Base-by-base conservation (phyloP, 73 alveolate genomes). In the Durusdinium trenchii region DNA sequence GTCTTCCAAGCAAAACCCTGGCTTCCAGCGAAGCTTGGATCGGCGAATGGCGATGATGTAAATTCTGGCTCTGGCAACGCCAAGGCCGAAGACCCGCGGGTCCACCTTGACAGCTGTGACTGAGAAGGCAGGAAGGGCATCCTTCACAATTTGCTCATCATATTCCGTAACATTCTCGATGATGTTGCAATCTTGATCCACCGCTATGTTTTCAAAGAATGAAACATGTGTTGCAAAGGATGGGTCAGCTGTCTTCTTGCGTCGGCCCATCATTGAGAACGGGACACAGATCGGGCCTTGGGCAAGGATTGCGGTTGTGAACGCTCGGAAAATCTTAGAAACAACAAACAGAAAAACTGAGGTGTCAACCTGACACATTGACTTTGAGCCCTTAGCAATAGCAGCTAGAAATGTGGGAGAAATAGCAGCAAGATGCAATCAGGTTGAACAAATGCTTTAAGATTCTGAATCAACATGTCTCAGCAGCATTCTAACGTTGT, bases 101-200 rank as follows among this genome's bases (percentile, higher is more conserved):
- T 61, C 75, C 20, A 61, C 75, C 32, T 61, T 61, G 20, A 61
- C 9, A n/a, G 75, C 20, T 4, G 32, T 2, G 38, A 61, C 75
- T n/a, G 20, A 26, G 75, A 26, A 61, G 75, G 75, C 9, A 26
- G 75, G 75, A n/a, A 28, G 42, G 23, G 23, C 42, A 16, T 64
- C 10, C 38, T 64, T 38, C 23, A 64, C 45, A 6, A 64, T 16
- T 9, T 28, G 9, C 79, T 16, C 6, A 38, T 9, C 12, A 32
- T 64, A 64, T 28, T 64, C 79, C 45, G 79, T 78, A 35, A 78
- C 89, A 45, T 78, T 78, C 62, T 78, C 89, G 23, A 78, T 4
- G 64, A 78, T 6, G 14, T 43, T n/a, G 42, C 42, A 0, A 38
- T 78, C 89, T 20, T 43, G 7, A 35, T 0, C 64, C 42, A 20